These are phyloP conservation scores for Phialocephala sp. DNA, from an alignment of 2,329 filamentous ascomycete genomes.

Conservation along the genomic window DNA sequence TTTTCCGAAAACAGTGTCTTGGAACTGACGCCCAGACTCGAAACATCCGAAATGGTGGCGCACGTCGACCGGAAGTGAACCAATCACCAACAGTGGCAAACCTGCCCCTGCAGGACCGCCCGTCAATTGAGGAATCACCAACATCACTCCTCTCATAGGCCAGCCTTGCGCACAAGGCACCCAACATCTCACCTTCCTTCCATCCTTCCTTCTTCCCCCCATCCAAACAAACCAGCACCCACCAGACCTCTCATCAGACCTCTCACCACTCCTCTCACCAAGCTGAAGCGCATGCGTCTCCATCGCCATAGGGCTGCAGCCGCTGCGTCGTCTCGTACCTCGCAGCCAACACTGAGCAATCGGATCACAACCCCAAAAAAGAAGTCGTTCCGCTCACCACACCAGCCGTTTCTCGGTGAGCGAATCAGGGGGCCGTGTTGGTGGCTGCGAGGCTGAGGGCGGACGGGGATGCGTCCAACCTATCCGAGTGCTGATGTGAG, in stretches of 20 bases:
- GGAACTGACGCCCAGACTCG: neutral
- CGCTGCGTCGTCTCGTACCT: neutral
- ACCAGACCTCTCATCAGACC: no score
- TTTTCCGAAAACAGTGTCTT: neutral
- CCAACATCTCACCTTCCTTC: neutral
- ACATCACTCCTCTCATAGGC: neutral
- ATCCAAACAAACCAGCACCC: neutral
- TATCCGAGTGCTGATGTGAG: conserved; percentile 22
- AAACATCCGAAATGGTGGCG: neutral
- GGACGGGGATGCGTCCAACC: neutral
- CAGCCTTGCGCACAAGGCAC: neutral
- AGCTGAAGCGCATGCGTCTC: neutral
- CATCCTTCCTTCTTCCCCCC: neutral
- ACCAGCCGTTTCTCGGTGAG: conserved; percentile 8
- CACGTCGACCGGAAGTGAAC: neutral
- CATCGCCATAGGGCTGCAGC: conserved; percentile 7
- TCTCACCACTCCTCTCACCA: neutral
- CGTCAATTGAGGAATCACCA: neutral
- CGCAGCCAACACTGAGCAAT: neutral
- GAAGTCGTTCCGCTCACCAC: neutral
- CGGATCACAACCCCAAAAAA: neutral
- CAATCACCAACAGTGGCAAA: neutral
- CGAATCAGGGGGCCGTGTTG: conserved; percentile 2
- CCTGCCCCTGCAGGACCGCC: neutral
- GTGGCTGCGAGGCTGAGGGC: conserved; percentile 8